A percentile compares a stretch with the other conserved stretches of the same genome.
These are phyloP conservation scores for Daldinia sp. DNA, from an alignment of 2,329 filamentous ascomycete species.

Conservation along the genomic window DNA sequence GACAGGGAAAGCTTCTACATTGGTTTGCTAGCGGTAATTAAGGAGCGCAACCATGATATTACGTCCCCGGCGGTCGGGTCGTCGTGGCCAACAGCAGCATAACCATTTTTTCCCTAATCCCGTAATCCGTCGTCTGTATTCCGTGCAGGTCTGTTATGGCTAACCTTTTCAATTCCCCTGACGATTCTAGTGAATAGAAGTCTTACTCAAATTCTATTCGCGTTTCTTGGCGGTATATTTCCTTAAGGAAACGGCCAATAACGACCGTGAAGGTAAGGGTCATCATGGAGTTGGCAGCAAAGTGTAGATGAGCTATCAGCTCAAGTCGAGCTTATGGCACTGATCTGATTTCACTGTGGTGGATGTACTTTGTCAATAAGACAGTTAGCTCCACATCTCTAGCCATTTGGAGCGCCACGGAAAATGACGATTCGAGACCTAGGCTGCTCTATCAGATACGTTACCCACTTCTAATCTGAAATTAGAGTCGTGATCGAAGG, in stretches of 20 bases:
- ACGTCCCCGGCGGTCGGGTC: neutral
- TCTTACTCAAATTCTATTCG: neutral
- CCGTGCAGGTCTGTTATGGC: neutral
- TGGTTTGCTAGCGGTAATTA: neutral
- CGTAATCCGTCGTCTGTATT: neutral
- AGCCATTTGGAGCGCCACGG: neutral
- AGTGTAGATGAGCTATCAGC: neutral
- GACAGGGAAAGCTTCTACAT: neutral
- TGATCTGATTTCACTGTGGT: neutral
- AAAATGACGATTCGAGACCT: neutral
- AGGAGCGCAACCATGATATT: neutral
- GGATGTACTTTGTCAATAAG: neutral
- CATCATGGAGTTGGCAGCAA: neutral
- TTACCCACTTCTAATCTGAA: neutral
- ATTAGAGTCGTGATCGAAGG: conserved; percentile 4
- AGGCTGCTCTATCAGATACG: neutral
- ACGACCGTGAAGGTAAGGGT: neutral
- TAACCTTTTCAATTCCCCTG: neutral
- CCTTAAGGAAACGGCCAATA: neutral
- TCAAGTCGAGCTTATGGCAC: neutral
- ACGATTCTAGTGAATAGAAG: neutral
- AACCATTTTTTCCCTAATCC: neutral
- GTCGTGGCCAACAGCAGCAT: neutral
- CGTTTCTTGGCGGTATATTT: neutral
- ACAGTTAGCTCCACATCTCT: neutral